Evolutionary conservation across 371 early-diverging fungal species (phyloP), one percentile per base, ranked within the genome.

Genomic region (Lichtheimia ornata): DNA sequence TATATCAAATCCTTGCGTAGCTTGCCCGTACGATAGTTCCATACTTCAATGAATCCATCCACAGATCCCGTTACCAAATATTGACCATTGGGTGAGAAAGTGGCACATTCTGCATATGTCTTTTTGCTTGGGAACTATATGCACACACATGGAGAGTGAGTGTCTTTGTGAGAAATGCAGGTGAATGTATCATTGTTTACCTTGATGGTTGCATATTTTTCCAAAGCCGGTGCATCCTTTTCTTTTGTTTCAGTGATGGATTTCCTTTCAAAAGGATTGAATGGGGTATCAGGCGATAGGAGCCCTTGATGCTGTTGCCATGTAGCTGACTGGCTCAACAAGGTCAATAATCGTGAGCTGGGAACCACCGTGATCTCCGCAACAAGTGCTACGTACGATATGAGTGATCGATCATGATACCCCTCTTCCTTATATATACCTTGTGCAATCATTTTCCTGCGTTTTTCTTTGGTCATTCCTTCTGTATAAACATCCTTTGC

Each of bases 31-130:
- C 87, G 72, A 55, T 86, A 85, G 65, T 96, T 94, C 96, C 96
- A 97, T 14, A 97, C 70, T 71, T 97, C 97, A 55, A 97, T 91
- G 62, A 96, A 91, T 1, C 98, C 98, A 80, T 97, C 97, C 30
- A 84, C 75, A 43, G 91, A 90, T 17, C 98, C 98, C 12, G 96
- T 96, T 4, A 85, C 95, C 11, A 97, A 69, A 42, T 80, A 88
- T 42, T 88, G 88, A 4, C 95, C 94, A 53, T 91, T 88, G 0
- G 90, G 86, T 0, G 95, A 92, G 67, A 97, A 95, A 12, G 79
- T 74, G 2, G 82, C 83, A 44, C 84, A 75, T 64, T 91, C 94
- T 1, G 94, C 89, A 61, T 91, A 88, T 41, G 92, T 89, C 61
- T 91, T 91, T 69, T 91, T 92, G 17, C 77, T 73, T 0, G 96